These are phyloP conservation scores for Leccinum boreale DNA, from an alignment of 768 basidiomycete genomes.

Conservation along the genomic window DNA sequence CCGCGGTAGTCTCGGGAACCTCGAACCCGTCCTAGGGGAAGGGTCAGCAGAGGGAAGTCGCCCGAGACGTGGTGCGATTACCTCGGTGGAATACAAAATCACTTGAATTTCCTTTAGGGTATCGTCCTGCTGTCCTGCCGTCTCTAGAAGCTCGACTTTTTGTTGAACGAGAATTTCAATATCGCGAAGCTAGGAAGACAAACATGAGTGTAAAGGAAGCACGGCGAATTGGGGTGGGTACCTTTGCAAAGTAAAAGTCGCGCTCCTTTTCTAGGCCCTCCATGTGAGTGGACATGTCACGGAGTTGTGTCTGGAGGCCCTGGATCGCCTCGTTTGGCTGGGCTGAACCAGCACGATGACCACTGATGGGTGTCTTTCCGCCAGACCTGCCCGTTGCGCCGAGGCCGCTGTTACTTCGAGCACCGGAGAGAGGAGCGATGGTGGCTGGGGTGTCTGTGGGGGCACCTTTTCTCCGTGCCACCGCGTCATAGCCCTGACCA, in stretches of 20 bases:
- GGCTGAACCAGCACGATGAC: conserved; percentile 63
- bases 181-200: conserved; percentile 73
- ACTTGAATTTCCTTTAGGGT: conserved; percentile 79
- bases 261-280: conserved; percentile 96
- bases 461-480: conserved; percentile 74
- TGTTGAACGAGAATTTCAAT: conserved; percentile 93
- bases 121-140: conserved; percentile 52
- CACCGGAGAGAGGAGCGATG: conserved; percentile 58
- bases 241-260: conserved; percentile 99
- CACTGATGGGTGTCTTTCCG: conserved; percentile 69
- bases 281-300: conserved; percentile 76
- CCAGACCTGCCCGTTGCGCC: conserved; percentile 47
- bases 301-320: conserved; percentile 70
- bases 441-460: conserved; percentile 77
- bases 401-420: conserved; percentile 38
- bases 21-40: conserved; percentile 82
- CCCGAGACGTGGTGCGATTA: conserved; percentile 33
- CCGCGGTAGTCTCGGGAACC: conserved; percentile 62
- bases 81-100: conserved; percentile 95
- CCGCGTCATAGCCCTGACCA: conserved; percentile 84
- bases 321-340: conserved; percentile 66
- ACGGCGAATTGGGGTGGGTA: conserved; percentile 32
- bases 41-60: conserved; percentile 7
- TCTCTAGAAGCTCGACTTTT: conserved; percentile 62
- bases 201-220: conserved; percentile 5